Percentiles rank a stretch among this genome's conserved stretches.
Conservation (phyloP, 768 basidiomycete species). For the Mycena amicta region DNA sequence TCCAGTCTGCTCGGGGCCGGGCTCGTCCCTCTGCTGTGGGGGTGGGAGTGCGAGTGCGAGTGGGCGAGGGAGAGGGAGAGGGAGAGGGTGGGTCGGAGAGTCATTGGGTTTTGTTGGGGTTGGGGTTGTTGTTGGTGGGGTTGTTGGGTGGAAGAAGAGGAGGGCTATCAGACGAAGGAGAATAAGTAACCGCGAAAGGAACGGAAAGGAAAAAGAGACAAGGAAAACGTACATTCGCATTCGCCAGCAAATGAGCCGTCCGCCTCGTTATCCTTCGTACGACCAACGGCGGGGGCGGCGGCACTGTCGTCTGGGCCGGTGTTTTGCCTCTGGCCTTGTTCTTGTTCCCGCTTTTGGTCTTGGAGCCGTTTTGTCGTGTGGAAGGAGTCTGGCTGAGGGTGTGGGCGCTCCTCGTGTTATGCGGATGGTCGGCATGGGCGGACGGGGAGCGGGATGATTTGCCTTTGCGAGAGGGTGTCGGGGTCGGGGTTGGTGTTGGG, state of each 20-base stretch:
- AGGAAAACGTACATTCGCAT: neutral
- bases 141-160: neutral
- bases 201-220: neutral
- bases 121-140: neutral
- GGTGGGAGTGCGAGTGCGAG: no score
- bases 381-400: neutral
- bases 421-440: neutral
- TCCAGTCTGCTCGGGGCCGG: conserved; percentile 19
- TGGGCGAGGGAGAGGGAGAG: neutral
- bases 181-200: neutral
- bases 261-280: neutral
- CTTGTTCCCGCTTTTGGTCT: neutral
- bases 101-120: conserved; percentile 9
- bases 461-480: neutral
- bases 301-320: neutral
- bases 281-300: neutral
- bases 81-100: conserved; percentile 2
- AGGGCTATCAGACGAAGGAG: neutral
- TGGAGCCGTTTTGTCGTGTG: neutral
- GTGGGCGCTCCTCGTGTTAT: neutral
- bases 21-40: neutral
- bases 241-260: neutral
- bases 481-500: neutral
- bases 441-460: neutral
- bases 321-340: neutral